Conservation (phyloP, 2,329 filamentous ascomycete genomes). For the Tolypocladium endophyticum region DNA sequence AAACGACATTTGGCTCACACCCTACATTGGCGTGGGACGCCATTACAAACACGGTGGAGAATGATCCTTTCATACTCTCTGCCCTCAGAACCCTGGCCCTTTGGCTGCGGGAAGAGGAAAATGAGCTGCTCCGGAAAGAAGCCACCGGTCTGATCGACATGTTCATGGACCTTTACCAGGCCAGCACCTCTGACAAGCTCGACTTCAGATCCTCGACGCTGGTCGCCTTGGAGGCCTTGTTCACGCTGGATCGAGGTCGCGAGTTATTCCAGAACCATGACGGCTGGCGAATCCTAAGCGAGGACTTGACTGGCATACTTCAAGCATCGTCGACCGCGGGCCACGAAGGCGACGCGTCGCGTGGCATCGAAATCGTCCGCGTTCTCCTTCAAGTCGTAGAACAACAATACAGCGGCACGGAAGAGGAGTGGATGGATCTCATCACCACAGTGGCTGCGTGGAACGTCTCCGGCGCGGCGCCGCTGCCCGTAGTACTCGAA, state of each 20-base stretch:
- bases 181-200: slow-evolving; percentile 20
- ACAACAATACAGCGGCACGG: slow-evolving; percentile 28
- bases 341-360: slow-evolving; percentile 21
- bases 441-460: slow-evolving; percentile 41
- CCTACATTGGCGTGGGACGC: slow-evolving; percentile 50
- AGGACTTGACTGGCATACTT: slow-evolving; percentile 37
- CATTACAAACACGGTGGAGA: slow-evolving; percentile 31
- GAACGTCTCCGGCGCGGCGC: slow-evolving; percentile 24
- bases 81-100: slow-evolving; percentile 47
- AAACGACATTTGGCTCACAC: slow-evolving; percentile 32
- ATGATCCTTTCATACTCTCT: slow-evolving; percentile 50
- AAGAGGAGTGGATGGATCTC: slow-evolving; percentile 47
- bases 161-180: slow-evolving; percentile 50
- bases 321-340: slow-evolving; percentile 14
- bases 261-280: slow-evolving; percentile 36
- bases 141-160: slow-evolving; percentile 51
- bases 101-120: slow-evolving; percentile 62
- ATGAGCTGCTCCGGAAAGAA: slow-evolving; percentile 44
- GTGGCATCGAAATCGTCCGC: slow-evolving; percentile 46
- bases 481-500: slow-evolving; percentile 26
- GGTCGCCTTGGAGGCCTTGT: slow-evolving; percentile 48
- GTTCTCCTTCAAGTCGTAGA: slow-evolving; percentile 43
- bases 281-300: slow-evolving; percentile 43
- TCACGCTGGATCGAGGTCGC: slow-evolving; percentile 35
- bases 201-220: slow-evolving; percentile 49